phyloP scores from a whole-genome alignment of 768 basidiomycete genomes.

The Tubosaeta sp. region DNA sequence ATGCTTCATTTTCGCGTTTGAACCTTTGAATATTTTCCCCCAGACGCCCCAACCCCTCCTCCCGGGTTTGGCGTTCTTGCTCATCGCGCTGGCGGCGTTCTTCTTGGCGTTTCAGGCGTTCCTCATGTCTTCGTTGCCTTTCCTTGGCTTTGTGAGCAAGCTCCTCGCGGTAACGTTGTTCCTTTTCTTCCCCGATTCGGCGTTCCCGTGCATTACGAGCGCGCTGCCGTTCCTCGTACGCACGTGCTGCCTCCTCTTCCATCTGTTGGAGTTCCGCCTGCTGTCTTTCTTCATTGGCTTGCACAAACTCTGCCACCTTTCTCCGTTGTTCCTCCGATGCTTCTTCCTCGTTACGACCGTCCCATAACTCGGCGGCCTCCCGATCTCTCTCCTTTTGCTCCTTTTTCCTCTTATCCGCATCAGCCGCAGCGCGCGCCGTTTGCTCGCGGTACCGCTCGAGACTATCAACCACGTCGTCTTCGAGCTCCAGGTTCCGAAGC shows the following conservation, averaged over 20 bases:
- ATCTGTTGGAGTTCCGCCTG: constrained; percentile 2
- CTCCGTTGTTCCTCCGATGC: constrained; percentile 10
- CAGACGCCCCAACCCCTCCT: constrained; percentile 11
- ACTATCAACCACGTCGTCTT: constrained; percentile 9
- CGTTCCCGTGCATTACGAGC: constrained; percentile 23
- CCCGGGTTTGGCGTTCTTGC: constrained; percentile 5
- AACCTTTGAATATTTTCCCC: background rate
- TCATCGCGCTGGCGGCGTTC: background rate
- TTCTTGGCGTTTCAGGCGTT: background rate
- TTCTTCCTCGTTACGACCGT: constrained; percentile 12
- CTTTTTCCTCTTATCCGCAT: constrained; percentile 7
- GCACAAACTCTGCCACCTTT: constrained; percentile 21
- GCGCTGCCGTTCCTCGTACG: constrained; percentile 13
- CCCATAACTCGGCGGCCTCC: constrained; percentile 15
- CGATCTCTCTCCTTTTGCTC: constrained; percentile 20
- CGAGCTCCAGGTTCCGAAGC: constrained; percentile 11
- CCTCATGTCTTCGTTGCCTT: background rate
- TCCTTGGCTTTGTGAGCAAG: constrained; percentile 12
- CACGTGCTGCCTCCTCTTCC: constrained; percentile 15
- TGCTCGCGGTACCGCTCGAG: constrained; percentile 22
- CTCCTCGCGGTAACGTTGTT: constrained; percentile 7
- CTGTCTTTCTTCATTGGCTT: constrained; percentile 1
- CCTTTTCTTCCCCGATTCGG: constrained; percentile 19
- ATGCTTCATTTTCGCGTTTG: background rate
- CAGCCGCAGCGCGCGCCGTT: constrained; percentile 20